phyloP scores from a whole-genome alignment of 805 yeast species.

The Wickerhamomyces strasburgensis region DNA sequence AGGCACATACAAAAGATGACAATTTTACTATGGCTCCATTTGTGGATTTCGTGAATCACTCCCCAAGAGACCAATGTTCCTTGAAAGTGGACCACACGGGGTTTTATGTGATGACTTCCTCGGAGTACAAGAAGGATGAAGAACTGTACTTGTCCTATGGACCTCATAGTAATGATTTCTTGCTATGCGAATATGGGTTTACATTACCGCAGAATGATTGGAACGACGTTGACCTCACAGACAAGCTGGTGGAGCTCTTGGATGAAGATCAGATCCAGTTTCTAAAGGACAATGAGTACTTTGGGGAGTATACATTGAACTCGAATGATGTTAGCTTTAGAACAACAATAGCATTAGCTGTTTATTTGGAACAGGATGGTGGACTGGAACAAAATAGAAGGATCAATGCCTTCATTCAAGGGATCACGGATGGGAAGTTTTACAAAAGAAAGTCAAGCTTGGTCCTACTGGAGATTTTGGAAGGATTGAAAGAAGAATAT shows the following conservation, averaged over 20 bases:
- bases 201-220: conserved; percentile 51
- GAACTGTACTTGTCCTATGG: conserved; percentile 80
- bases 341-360: conserved; percentile 69
- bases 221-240: conserved; percentile 66
- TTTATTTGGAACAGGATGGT: conserved; percentile 33
- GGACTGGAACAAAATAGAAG: conserved; percentile 17
- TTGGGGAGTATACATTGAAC: conserved; percentile 68
- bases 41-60: conserved; percentile 84
- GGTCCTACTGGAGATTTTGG: conserved; percentile 31
- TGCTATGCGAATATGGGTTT: conserved; percentile 87
- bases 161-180: conserved; percentile 78
- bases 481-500: conserved; percentile 25
- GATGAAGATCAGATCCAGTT: conserved; percentile 36
- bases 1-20: conserved; percentile 45
- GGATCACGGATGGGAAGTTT: conserved; percentile 41
- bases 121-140: conserved; percentile 33
- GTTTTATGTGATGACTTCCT: conserved; percentile 43
- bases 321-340: conserved; percentile 58
- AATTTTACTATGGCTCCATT: conserved; percentile 89
- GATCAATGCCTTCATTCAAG: conserved; percentile 28
- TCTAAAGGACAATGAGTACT: conserved; percentile 51
- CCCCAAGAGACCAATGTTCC: conserved; percentile 43
- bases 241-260: conserved; percentile 33
- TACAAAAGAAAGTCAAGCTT: conserved; percentile 30
- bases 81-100: conserved; percentile 43